phyloP scores from a whole-genome alignment of 352 stramenopile genomes.

The Pythium grandisporangium region DNA sequence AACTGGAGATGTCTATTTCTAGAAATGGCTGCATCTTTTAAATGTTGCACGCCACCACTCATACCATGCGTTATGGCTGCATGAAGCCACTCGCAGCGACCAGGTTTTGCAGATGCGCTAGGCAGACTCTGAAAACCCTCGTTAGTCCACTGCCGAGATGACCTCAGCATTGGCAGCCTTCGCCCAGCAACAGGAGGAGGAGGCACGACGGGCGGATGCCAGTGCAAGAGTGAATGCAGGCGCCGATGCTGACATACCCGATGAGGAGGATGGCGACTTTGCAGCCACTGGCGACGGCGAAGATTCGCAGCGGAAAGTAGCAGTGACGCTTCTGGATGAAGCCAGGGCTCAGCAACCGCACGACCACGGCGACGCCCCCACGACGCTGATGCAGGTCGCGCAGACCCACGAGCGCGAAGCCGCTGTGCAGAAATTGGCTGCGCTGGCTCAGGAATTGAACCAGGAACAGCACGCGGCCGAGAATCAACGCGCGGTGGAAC shows the following conservation, averaged over 20 bases:
- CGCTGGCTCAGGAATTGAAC: conserved; percentile 30
- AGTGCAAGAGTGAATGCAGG: no score
- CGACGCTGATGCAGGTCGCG: conserved; percentile 9
- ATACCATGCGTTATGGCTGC: no score
- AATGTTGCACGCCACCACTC: no score
- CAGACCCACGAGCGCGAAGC: conserved; percentile 2
- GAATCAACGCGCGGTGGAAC: conserved; percentile 9
- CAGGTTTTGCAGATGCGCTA: no score
- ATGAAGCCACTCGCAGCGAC: no score
- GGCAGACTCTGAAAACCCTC: no score
- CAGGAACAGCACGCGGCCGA: conserved; percentile 14
- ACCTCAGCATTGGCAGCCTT: conserved; percentile 14
- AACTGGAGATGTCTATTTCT: no score
- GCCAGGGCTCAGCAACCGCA: conserved; percentile 3
- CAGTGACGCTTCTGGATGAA: conserved; percentile 12
- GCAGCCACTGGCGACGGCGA: conserved; percentile 1
- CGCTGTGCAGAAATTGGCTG: conserved; percentile 8
- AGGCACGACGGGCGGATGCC: no score
- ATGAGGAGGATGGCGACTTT: conserved; percentile 3
- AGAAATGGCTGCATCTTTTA: no score
- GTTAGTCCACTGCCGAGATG: no score
- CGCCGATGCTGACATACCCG: no score
- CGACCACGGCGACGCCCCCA: conserved; percentile 5
- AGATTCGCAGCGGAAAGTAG: not conserved
- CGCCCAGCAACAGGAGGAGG: conserved; percentile 2